Conservation (phyloP, 805 yeast genomes). For the Gaillardinia entomophila region DNA sequence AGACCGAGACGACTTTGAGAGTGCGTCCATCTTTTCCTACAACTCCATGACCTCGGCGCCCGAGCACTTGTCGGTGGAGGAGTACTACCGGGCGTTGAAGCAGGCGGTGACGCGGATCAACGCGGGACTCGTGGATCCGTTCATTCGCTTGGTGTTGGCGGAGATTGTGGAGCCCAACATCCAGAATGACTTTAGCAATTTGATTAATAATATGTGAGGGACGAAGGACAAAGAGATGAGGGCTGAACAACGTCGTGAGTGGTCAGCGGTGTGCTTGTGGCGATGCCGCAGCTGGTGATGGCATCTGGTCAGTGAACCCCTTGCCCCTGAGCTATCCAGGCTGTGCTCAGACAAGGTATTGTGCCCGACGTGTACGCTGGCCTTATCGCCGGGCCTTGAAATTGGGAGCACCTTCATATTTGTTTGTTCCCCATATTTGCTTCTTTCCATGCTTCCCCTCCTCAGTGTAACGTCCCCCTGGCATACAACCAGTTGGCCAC, state of each 20-base stretch:
- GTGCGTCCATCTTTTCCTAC: slow-evolving; percentile 31
- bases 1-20: slow-evolving; percentile 14
- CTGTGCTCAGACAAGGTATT: too few relatives aligned
- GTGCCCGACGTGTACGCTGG: too few relatives aligned
- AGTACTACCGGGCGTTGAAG: slow-evolving; percentile 21
- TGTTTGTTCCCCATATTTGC: not conserved
- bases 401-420: too few relatives aligned
- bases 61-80: slow-evolving; percentile 22
- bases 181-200: slow-evolving; percentile 21
- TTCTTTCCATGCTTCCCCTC: not conserved
- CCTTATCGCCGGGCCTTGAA: too few relatives aligned
- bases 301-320: too few relatives aligned
- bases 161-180: slow-evolving; percentile 27
- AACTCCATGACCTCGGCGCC: slow-evolving; percentile 17
- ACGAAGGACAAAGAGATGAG: too few relatives aligned
- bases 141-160: slow-evolving; percentile 20
- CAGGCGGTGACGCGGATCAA: slow-evolving; percentile 22
- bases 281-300: not conserved
- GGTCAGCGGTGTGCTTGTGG: not conserved
- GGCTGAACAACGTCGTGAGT: not conserved
- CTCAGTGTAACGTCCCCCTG: slow-evolving; percentile 1
- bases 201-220: slow-evolving; percentile 16
- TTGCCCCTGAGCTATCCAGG: too few relatives aligned
- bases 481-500: slow-evolving; percentile 31
- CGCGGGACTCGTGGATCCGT: slow-evolving; percentile 36